phyloP scores from a whole-genome alignment of 495 filamentous ascomycete genomes.

The Neurospora cerealis region DNA sequence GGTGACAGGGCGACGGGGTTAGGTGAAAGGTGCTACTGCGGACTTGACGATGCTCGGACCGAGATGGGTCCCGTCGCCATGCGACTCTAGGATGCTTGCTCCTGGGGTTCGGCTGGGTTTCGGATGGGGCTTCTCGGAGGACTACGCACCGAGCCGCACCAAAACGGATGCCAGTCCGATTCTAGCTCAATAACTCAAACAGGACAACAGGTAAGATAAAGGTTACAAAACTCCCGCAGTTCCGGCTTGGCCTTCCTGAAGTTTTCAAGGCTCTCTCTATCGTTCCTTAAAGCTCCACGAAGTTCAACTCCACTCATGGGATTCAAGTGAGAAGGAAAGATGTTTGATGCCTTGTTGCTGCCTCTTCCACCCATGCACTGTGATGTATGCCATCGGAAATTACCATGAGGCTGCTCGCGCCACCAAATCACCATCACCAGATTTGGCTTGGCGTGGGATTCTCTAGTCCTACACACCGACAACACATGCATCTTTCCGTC shows the following conservation, averaged over 20 bases:
- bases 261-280: neutral
- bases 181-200: neutral
- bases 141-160: neutral
- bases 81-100: neutral
- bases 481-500: neutral
- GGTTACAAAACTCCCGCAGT: neutral
- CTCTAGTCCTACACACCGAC: neutral
- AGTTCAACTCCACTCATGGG: neutral
- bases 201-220: too few relatives aligned
- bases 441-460: neutral
- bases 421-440: neutral
- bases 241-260: neutral
- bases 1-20: neutral
- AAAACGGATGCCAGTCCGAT: neutral
- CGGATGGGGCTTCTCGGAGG: neutral
- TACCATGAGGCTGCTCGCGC: neutral
- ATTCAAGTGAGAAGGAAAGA: neutral
- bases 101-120: neutral
- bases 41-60: neutral
- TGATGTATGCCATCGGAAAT: neutral
- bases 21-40: neutral
- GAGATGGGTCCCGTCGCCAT: neutral
- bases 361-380: neutral
- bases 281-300: neutral
- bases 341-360: neutral